Conservation (phyloP, 2,329 filamentous ascomycete species). For the Trichoderma aggressivum region DNA sequence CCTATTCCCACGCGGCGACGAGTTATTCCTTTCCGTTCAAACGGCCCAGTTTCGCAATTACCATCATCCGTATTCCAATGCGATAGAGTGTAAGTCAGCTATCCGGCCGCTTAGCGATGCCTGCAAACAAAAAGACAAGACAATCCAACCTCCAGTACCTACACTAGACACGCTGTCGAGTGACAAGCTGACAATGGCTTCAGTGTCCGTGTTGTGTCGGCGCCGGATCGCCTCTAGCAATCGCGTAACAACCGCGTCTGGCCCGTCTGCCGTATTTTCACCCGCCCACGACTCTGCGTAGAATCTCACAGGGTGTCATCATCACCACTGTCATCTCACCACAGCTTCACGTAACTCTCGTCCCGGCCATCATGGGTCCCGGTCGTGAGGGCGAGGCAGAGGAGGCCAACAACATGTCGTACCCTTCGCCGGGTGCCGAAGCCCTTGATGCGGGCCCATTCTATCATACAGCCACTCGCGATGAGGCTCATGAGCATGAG, state of each 20-base stretch:
- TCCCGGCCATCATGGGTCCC: slow-evolving; percentile 29
- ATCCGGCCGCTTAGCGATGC: slow-evolving; percentile 13
- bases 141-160: background rate
- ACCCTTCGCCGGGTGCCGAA: slow-evolving; percentile 46
- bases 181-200: slow-evolving; percentile 23
- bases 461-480: slow-evolving; percentile 40
- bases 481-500: slow-evolving; percentile 28
- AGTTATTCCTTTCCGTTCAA: slow-evolving; percentile 49
- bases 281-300: background rate
- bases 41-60: slow-evolving; percentile 42
- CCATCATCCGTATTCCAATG: slow-evolving; percentile 38
- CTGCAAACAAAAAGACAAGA: background rate
- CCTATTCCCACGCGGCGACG: slow-evolving; percentile 32
- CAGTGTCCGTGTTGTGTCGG: slow-evolving; percentile 16
- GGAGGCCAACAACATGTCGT: slow-evolving; percentile 40
- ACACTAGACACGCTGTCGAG: slow-evolving; percentile 17
- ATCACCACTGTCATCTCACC: too few species aligned
- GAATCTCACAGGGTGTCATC: background rate
- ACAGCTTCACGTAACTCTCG: background rate
- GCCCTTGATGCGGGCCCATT: slow-evolving; percentile 42
- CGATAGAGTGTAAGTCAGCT: slow-evolving; percentile 34
- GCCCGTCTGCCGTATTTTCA: background rate
- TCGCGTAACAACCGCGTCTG: slow-evolving; percentile 17
- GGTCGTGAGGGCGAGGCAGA: slow-evolving; percentile 35
- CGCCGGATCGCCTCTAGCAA: slow-evolving; percentile 15